Percentiles rank a stretch among this genome's conserved stretches.
phyloP scores from a whole-genome alignment of 495 filamentous ascomycete species.

The Geopyxis carbonaria region DNA sequence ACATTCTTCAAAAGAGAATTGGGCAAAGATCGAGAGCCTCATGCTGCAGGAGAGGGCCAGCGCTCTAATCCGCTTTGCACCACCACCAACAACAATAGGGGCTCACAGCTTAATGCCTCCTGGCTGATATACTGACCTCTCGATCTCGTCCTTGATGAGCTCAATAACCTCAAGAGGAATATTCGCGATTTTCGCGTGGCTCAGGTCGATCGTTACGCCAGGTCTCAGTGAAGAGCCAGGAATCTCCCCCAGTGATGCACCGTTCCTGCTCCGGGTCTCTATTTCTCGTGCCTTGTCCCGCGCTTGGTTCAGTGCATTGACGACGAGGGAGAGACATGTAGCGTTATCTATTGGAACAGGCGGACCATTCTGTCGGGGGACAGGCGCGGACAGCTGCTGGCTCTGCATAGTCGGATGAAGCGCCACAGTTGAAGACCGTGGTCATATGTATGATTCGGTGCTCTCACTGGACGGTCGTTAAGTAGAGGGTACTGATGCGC shows the following conservation, averaged over 20 bases:
- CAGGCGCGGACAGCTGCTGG: slow-evolving; percentile 4
- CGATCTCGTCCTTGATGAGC: slow-evolving; percentile 81
- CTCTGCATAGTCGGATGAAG: background rate
- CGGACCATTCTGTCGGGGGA: slow-evolving; percentile 6
- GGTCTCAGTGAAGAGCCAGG: slow-evolving; percentile 5
- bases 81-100: no score
- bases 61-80: no score
- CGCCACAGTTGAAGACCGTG: no score
- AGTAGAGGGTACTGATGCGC: no score
- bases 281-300: slow-evolving; percentile 10
- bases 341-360: slow-evolving; percentile 18
- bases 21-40: no score
- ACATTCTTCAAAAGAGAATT: background rate
- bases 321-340: slow-evolving; percentile 18
- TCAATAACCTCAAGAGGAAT: slow-evolving; percentile 83
- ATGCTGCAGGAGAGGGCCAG: no score
- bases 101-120: background rate
- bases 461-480: no score
- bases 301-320: slow-evolving; percentile 14
- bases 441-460: no score
- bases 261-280: slow-evolving; percentile 5
- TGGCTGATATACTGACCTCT: slow-evolving; percentile 42
- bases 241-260: slow-evolving; percentile 5
- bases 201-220: slow-evolving; percentile 72
- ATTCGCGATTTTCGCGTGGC: slow-evolving; percentile 58